Conservation (phyloP, 2,329 filamentous ascomycete genomes). For the Trematosphaeria pertusa region DNA sequence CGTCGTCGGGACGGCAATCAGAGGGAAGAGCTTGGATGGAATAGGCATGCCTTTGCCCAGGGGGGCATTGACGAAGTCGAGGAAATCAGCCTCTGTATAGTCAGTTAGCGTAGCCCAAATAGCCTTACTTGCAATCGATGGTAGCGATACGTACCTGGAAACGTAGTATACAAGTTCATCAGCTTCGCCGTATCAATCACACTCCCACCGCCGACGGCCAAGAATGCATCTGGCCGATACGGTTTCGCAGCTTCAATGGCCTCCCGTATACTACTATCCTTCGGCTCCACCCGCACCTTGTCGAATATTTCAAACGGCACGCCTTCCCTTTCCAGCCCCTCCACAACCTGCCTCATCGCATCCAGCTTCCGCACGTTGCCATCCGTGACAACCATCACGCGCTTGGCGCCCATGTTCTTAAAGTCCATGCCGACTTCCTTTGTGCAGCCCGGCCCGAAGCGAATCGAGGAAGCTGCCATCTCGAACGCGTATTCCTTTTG, state of each 20-base stretch:
- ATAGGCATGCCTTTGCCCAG: conserved; percentile 84
- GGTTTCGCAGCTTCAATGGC: conserved; percentile 87
- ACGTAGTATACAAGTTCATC: conserved; percentile 95
- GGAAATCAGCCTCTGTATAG: conserved; percentile 76
- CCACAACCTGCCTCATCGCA: conserved; percentile 87
- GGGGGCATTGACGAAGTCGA: conserved; percentile 97
- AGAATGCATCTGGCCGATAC: conserved; percentile 83
- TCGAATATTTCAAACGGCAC: conserved; percentile 83
- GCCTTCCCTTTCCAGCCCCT: conserved; percentile 78
- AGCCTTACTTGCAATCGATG: neutral
- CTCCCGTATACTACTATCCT: conserved; percentile 89
- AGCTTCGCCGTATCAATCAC: conserved; percentile 98
- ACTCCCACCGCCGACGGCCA: conserved; percentile 90
- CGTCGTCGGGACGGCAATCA: conserved; percentile 85
- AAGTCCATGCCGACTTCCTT: conserved; percentile 99
- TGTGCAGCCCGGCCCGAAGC: conserved; percentile 91
- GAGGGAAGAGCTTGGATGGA: conserved; percentile 71
- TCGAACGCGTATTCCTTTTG: conserved; percentile 98
- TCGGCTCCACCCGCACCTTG: conserved; percentile 84
- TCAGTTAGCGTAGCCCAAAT: conserved; percentile 7
- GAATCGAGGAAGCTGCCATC: conserved; percentile 94
- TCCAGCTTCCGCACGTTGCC: conserved; percentile 79
- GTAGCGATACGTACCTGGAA: conserved; percentile 63
- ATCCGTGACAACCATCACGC: conserved; percentile 93
- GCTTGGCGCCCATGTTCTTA: conserved; percentile 84